Evolutionary conservation across 441 rosid species (phyloP).

Genomic region (Kokia cookei): DNA sequence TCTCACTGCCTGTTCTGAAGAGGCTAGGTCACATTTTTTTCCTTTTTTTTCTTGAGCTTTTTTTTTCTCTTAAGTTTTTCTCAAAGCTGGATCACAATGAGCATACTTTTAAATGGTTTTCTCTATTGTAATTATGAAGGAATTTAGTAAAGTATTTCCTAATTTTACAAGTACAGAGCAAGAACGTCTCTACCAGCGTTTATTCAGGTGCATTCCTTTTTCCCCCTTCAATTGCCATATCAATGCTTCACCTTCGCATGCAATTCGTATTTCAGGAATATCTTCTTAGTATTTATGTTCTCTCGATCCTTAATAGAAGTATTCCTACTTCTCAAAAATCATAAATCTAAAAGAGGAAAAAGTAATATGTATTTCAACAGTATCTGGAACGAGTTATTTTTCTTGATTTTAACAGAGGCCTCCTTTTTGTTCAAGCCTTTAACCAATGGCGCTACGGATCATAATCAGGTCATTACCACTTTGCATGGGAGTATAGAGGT

Average conservation of each 20-base stretch:
- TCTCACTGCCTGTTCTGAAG: constrained; percentile 50
- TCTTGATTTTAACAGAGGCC: not conserved
- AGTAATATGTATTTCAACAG: not conserved
- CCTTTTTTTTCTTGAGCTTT: not conserved
- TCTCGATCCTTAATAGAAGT: not conserved
- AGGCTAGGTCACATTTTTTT: constrained; percentile 26
- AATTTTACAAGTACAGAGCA: constrained; percentile 29
- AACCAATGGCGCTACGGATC: not conserved
- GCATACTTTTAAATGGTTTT: not conserved
- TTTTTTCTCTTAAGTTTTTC: not conserved
- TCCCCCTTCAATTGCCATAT: not conserved
- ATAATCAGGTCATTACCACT: constrained; percentile 45
- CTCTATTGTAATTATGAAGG: constrained; percentile 18
- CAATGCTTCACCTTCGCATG: not conserved
- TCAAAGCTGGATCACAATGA: not conserved
- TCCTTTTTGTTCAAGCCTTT: too few species aligned
- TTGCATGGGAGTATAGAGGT: constrained; percentile 55
- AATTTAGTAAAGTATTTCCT: constrained; percentile 37
- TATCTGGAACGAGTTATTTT: not conserved
- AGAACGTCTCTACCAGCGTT: constrained; percentile 32
- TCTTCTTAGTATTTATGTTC: not conserved
- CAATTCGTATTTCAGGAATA: not conserved
- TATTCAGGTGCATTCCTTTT: constrained; percentile 28
- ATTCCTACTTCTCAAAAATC: not conserved
- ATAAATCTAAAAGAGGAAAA: not conserved